Conservation (phyloP, 345 rosid species). For the Arabidopsis suecica region DNA sequence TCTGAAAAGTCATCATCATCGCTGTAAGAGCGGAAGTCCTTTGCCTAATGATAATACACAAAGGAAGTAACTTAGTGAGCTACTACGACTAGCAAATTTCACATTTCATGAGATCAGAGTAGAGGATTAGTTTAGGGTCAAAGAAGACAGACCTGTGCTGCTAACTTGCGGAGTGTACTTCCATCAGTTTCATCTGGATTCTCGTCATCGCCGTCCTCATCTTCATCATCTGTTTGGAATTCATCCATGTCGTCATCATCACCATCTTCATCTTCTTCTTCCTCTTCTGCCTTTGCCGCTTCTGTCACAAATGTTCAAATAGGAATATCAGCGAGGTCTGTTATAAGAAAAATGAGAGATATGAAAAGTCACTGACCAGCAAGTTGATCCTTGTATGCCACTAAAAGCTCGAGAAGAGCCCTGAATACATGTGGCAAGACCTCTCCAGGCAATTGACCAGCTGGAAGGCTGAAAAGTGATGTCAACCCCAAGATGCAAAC, state of each 20-base stretch:
- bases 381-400: conserved; percentile 94
- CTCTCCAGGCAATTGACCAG: conserved; percentile 78
- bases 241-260: conserved; percentile 98
- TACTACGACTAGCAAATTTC: conserved; percentile 11
- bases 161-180: conserved; percentile 79
- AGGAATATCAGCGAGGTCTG: conserved; percentile 3
- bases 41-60: conserved; percentile 57
- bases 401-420: conserved; percentile 84
- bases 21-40: conserved; percentile 75
- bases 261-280: conserved; percentile 42
- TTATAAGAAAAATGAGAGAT: background rate
- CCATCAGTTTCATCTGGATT: conserved; percentile 95
- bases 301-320: conserved; percentile 50
- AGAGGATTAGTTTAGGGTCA: background rate
- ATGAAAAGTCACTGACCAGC: conserved; percentile 62
- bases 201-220: conserved; percentile 86
- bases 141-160: conserved; percentile 71
- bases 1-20: conserved; percentile 73
- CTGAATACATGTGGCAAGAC: conserved; percentile 83
- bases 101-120: background rate
- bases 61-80: conserved; percentile 10
- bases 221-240: conserved; percentile 87
- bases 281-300: conserved; percentile 67
- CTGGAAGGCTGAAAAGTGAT: conserved; percentile 82
- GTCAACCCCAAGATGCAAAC: conserved; percentile 97